Evolutionary conservation across 2,329 filamentous ascomycete genomes (phyloP), one percentile per base, ranked within the genome.

Genomic region (Colletotrichum spaethianum): DNA sequence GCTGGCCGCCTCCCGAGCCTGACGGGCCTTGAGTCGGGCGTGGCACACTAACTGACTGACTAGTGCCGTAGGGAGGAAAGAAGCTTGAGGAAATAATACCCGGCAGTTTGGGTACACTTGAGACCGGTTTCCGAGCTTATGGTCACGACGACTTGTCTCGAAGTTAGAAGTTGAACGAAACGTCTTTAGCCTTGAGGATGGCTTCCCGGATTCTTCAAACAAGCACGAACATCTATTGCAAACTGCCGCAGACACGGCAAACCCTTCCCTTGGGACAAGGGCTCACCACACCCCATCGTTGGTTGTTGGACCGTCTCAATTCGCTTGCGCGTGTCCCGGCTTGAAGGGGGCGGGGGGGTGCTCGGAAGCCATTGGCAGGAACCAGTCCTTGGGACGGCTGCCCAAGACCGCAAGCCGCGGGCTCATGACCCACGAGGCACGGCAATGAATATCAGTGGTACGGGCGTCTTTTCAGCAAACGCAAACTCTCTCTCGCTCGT

Each of bases 51-150:
- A 42, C 23, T 59, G 31, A 59, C 36, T 31, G 31, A 42, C 23
- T 59, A 38, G 36, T 28, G 8, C 6, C 16, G 5, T 23, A 2
- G 53, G 33, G 23, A 50, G 28, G 28, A 42, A 5, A 38, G 28
- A 33, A 16, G 56, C 11, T 60, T 9, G 26, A 44, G 46, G 28
- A 36, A 62, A 56, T 48, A 48, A 42, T 48, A 50, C 31, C 40
- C 57, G 56, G 50, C 33, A 38, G 56, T 26, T 50, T 71, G 33
- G 26, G 46, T 46, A 40, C 20, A 59, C 42, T 52, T 56, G 62
- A 56, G 62, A 61, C 63, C 18, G 26, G 46, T 36, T 67, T 56
- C 48, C 40, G 48, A 61, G 55, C 40, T 48, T 50, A 38, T 50
- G 23, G 55, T 40, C 23, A 8, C 40, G 8, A 44, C 16, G 26